phyloP scores from a whole-genome alignment of 2,329 filamentous ascomycete species.

The Raffaelea deltoideospora region DNA sequence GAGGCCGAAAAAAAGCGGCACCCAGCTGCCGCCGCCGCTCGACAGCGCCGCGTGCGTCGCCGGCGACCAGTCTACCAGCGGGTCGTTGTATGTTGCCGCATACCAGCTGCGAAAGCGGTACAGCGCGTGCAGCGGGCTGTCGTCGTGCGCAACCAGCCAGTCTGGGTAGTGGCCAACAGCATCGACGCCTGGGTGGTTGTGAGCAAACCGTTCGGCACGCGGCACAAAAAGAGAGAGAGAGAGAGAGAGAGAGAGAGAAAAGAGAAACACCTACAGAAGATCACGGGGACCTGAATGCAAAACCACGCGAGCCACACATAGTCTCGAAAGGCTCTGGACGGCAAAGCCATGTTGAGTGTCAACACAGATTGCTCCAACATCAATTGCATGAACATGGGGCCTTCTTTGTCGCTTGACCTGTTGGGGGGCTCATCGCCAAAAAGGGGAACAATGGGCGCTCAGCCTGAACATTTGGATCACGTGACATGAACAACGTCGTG shows the following conservation, averaged over 20 bases:
- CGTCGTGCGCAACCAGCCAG: slow-evolving; percentile 24
- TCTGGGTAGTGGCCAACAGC: slow-evolving; percentile 36
- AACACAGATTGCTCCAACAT: no score
- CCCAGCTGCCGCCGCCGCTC: slow-evolving; percentile 25
- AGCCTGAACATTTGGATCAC: no score
- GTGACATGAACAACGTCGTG: no score
- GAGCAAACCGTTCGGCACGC: no score
- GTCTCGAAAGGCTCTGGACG: no score
- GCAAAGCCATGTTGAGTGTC: no score
- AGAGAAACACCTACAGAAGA: neutral
- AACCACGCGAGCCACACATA: neutral
- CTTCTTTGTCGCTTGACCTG: no score
- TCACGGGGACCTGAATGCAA: neutral
- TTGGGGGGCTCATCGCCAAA: no score
- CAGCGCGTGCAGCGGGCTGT: slow-evolving; percentile 32
- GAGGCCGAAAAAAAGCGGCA: slow-evolving; percentile 32
- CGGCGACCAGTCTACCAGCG: slow-evolving; percentile 28
- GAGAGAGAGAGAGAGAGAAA: neutral
- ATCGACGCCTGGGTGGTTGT: slow-evolving; percentile 39
- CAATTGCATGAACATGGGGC: no score
- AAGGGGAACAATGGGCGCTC: no score
- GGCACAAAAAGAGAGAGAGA: neutral
- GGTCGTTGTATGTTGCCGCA: slow-evolving; percentile 33
- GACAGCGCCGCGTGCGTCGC: slow-evolving; percentile 4
- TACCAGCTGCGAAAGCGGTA: slow-evolving; percentile 30